Evolutionary conservation across 1,139 yeast species (phyloP).

Genomic region (Geotrichum phurueaensis): DNA sequence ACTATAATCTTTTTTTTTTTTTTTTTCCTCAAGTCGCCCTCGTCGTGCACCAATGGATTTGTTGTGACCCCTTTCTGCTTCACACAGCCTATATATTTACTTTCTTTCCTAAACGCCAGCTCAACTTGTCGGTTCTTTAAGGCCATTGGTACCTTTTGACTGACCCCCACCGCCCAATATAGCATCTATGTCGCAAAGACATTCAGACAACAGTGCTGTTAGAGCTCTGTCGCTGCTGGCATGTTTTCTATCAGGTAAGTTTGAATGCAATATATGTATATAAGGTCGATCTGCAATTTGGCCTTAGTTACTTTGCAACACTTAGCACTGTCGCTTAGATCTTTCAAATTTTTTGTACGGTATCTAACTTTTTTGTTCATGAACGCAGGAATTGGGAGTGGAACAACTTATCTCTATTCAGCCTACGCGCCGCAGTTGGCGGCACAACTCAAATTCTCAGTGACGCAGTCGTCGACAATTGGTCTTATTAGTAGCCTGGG

Average conservation of each 20-base stretch:
- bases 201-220: constrained; percentile 3
- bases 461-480: constrained; percentile 50
- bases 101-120: background rate
- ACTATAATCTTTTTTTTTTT: too few relatives aligned
- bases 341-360: background rate
- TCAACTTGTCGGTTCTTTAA: background rate
- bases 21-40: too few relatives aligned
- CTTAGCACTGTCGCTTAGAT: background rate
- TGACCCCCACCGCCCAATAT: too few relatives aligned
- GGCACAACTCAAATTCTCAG: constrained; percentile 44
- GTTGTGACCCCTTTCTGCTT: background rate
- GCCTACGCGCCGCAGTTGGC: constrained; percentile 66
- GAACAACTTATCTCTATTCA: constrained; percentile 57
- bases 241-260: constrained; percentile 31
- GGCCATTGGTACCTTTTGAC: background rate
- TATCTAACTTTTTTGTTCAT: too few relatives aligned
- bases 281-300: background rate
- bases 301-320: background rate
- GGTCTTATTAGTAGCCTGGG: constrained; percentile 59
- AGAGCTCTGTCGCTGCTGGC: constrained; percentile 25
- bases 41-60: too few relatives aligned
- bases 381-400: constrained; percentile 33
- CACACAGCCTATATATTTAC: background rate
- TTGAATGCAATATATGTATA: background rate
- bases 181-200: background rate